Evolutionary conservation across 805 yeast genomes (phyloP).

Genomic region (Yarrowia keelungensis): DNA sequence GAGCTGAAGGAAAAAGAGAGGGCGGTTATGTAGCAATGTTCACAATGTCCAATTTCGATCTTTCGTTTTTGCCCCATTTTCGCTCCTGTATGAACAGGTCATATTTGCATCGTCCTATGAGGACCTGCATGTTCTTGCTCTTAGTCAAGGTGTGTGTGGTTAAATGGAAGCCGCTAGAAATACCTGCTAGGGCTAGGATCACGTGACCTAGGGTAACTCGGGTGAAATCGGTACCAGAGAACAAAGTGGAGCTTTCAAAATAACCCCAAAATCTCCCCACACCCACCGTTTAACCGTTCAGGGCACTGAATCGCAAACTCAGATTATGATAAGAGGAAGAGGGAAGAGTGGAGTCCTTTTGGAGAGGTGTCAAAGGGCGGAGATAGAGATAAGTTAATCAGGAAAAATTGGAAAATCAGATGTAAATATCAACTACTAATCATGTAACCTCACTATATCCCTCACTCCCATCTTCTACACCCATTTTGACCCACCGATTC

Average conservation of each 20-base stretch:
- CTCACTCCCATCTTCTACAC: not conserved
- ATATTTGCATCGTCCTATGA: not conserved
- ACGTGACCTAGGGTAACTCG: not conserved
- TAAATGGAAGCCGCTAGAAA: no score
- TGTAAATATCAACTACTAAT: not conserved
- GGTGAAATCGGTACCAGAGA: no score
- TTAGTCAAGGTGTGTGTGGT: not conserved
- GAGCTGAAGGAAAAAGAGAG: not conserved
- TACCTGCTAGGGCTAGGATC: not conserved
- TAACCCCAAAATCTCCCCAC: not conserved
- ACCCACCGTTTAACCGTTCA: not conserved
- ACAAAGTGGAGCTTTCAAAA: not conserved
- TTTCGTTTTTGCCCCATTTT: not conserved
- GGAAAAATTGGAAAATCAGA: no score
- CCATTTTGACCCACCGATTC: no score
- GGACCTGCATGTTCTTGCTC: slow-evolving; percentile 1
- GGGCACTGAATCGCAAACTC: slow-evolving; percentile 12
- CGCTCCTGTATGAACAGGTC: not conserved
- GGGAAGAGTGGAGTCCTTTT: not conserved
- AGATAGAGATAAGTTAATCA: no score
- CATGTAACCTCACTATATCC: not conserved
- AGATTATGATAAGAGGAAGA: slow-evolving; percentile 23
- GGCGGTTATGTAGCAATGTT: no score
- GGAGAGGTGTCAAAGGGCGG: no score
- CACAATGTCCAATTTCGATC: no score